Percentiles rank a stretch among this genome's conserved stretches.
Evolutionary conservation across 2,329 filamentous ascomycete species (phyloP).

Genomic region (Penicillium sp.): DNA sequence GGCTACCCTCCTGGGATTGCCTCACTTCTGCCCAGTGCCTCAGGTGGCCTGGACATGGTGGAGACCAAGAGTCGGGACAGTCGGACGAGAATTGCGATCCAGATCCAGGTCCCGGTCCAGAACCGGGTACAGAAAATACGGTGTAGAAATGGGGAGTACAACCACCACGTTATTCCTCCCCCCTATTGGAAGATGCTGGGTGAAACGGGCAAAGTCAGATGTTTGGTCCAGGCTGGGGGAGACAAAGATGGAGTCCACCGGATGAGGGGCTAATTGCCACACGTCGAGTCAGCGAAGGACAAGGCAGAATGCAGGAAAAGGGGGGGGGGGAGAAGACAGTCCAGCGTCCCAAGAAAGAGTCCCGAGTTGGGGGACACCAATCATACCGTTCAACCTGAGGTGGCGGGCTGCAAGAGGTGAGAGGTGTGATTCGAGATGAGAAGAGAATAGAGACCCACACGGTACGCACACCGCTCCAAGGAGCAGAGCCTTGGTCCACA

Average conservation of each 20-base stretch:
- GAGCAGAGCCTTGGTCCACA: background rate
- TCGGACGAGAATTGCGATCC: background rate
- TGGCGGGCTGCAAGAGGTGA: background rate
- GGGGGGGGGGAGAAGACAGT: background rate
- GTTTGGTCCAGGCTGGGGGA: background rate
- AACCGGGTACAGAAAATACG: background rate
- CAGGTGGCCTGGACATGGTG: background rate
- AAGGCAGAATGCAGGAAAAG: background rate
- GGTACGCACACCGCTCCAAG: constrained; percentile 10
- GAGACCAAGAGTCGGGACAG: background rate
- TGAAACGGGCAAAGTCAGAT: constrained; percentile 7
- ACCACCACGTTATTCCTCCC: background rate
- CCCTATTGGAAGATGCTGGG: background rate
- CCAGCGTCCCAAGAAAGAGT: background rate
- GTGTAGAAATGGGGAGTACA: background rate
- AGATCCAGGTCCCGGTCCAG: background rate
- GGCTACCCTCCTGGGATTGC: constrained; percentile 20
- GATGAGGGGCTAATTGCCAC: constrained; percentile 3
- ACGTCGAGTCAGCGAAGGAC: background rate
- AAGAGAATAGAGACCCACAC: background rate
- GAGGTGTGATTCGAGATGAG: background rate
- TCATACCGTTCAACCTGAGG: too few species aligned
- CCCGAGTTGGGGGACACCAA: too few species aligned
- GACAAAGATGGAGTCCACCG: background rate
- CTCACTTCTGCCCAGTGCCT: constrained; percentile 22